Evolutionary conservation across 2,329 filamentous ascomycete species (phyloP).

Genomic region (Chlorencoelia australis): DNA sequence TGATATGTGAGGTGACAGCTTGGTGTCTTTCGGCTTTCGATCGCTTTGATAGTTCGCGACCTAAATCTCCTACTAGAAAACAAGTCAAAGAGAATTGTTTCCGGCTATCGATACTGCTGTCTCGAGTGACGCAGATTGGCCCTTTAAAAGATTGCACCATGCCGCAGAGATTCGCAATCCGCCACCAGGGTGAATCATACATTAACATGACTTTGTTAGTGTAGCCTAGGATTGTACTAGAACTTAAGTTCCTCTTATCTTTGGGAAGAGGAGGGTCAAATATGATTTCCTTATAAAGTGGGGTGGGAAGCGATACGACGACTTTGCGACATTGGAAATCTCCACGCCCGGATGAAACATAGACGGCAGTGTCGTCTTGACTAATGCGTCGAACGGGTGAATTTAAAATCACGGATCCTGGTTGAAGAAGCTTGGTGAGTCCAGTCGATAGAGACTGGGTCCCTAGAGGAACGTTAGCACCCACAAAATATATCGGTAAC

Average conservation of each 20-base stretch:
- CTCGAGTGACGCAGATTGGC: constrained; percentile 31
- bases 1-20: no score
- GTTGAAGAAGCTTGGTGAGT: constrained; percentile 4
- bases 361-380: constrained; percentile 29
- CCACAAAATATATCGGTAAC: no score
- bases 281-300: constrained; percentile 35
- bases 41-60: no score
- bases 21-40: no score
- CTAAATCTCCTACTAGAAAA: constrained; percentile 32
- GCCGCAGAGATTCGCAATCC: constrained; percentile 27
- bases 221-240: constrained; percentile 31
- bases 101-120: constrained; percentile 28
- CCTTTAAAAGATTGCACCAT: constrained; percentile 31
- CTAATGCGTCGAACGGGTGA: constrained; percentile 29
- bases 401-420: constrained; percentile 3
- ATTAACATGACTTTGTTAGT: constrained; percentile 37
- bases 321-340: constrained; percentile 23
- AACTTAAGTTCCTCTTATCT: constrained; percentile 27
- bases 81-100: constrained; percentile 29
- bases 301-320: constrained; percentile 39
- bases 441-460: constrained; percentile 9
- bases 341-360: constrained; percentile 1
- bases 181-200: constrained; percentile 26
- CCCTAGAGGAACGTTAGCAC: no score
- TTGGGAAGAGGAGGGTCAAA: constrained; percentile 37